phyloP scores from a whole-genome alignment of 1,139 yeast species.

The Candida sojae region DNA sequence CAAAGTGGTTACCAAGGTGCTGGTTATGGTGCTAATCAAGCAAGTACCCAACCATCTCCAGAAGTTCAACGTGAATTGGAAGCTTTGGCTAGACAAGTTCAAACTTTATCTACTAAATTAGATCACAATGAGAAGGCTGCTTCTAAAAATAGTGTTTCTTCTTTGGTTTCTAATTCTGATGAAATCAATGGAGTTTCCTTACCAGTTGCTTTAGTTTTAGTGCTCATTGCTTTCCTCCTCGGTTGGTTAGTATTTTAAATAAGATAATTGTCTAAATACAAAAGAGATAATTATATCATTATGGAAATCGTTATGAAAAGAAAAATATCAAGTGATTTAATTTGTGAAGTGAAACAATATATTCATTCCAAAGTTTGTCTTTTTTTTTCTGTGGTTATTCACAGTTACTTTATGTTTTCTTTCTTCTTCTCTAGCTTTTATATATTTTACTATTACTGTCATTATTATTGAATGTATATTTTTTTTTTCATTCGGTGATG shows the following conservation, averaged over 20 bases:
- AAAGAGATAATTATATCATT: not conserved
- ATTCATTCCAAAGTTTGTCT: not conserved
- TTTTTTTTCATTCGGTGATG: not conserved
- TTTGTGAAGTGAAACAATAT: not conserved
- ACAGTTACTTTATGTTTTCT: not conserved
- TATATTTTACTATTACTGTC: not conserved
- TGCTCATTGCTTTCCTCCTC: slow-evolving; percentile 56
- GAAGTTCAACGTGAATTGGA: slow-evolving; percentile 30
- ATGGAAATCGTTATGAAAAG: not conserved
- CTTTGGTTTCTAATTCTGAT: slow-evolving; percentile 19
- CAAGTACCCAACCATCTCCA: slow-evolving; percentile 11
- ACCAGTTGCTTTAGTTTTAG: slow-evolving; percentile 51
- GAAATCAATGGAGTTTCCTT: slow-evolving; percentile 53
- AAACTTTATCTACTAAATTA: slow-evolving; percentile 44
- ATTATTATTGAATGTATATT: not conserved
- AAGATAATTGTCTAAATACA: not conserved
- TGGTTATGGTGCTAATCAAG: slow-evolving; percentile 2
- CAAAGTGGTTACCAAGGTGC: slow-evolving; percentile 5
- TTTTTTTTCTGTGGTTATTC: not conserved
- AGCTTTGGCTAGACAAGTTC: slow-evolving; percentile 43
- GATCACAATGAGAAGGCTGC: slow-evolving; percentile 23
- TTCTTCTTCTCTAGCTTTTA: not conserved
- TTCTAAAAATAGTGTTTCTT: slow-evolving; percentile 5
- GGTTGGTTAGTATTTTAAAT: slow-evolving; percentile 60
- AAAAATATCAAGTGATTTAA: not conserved